phyloP scores from a whole-genome alignment of 2,329 filamentous ascomycete species.

The Sporothrix globosa region DNA sequence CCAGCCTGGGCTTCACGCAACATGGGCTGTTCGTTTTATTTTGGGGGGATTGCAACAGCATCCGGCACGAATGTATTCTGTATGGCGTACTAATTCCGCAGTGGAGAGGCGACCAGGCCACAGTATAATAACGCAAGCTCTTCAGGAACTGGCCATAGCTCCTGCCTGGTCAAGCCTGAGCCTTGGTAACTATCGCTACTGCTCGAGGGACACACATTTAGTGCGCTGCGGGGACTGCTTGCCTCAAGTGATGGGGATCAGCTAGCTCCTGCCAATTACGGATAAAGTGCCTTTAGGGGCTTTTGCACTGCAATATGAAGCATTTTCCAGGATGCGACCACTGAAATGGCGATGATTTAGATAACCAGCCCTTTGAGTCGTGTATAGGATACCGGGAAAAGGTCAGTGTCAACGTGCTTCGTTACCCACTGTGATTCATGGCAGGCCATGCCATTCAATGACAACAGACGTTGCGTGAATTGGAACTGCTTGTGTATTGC shows the following conservation, averaged over 20 bases:
- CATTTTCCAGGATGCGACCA: not conserved
- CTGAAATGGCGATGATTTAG: not conserved
- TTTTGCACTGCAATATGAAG: not conserved
- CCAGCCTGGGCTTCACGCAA: not conserved
- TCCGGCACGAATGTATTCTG: too few species aligned
- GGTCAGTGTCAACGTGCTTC: not conserved
- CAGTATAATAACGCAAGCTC: conserved; percentile 7
- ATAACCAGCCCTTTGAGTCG: not conserved
- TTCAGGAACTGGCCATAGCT: conserved; percentile 25
- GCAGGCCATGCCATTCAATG: not conserved
- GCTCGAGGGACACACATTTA: not conserved
- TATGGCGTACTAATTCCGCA: not conserved
- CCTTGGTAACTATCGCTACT: not conserved
- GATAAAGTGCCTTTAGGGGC: not conserved
- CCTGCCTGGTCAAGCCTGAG: not conserved
- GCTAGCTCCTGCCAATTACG: conserved; percentile 17
- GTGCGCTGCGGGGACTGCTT: conserved; percentile 2
- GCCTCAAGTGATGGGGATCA: not conserved
- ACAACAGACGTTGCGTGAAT: not conserved
- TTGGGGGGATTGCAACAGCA: not conserved
- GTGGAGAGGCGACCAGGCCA: not conserved
- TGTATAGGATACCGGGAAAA: not conserved
- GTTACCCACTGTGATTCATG: not conserved
- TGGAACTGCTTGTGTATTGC: not conserved
- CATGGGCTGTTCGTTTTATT: not conserved